Evolutionary conservation across 371 early-diverging fungal species (phyloP), one percentile per base, ranked within the genome.

Genomic region (Modicella reniformis): DNA sequence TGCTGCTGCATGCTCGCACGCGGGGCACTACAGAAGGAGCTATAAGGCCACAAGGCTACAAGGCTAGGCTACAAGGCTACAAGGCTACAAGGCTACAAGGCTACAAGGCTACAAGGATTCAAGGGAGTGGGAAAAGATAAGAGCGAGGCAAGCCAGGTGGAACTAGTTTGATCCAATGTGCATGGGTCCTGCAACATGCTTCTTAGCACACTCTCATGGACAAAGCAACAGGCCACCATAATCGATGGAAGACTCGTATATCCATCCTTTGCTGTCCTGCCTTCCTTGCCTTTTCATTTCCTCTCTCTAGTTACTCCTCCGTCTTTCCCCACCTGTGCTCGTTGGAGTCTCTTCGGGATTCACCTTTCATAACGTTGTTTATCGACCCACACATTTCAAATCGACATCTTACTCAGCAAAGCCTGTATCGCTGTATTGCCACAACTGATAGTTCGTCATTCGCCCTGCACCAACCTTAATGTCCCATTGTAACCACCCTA

Each of bases 271-370:
- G 21, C 29, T 60, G 19, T 17, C 7, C 17, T 25, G n/a, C 23
- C 25, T 15, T 41, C 19, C 25, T 30, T 59, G 6, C 54, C 34
- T 34, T 37, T 29, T 55, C 29, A 41, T 29, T 30, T 57, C n/a
- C 9, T 52, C 44, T 37, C 23, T 29, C 40, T 30, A 40, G 25
- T 44, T 32, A 50, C 48, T 60, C 34, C 21, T 61, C 34, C 32
- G 40, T 33, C 48, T 28, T 33, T 37, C 51, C 32, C n/a, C 56
- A 29, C 32, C 41, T 17, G 30, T 59, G 48, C 44, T 48, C 48
- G 49, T 59, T 44, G 59, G 59, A 48, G 59, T 48, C 9, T 21
- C 48, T 19, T 44, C 12, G 21, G 1, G n/a, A 4, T 28, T 25
- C 9, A 19, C 17, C 23, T 26, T 32, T 48, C 28, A 7, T 44